A percentile compares a stretch with the other conserved stretches of the same genome.
Evolutionary conservation across 306 rosid genomes (phyloP).

Genomic region (Gleditsia sinensis): DNA sequence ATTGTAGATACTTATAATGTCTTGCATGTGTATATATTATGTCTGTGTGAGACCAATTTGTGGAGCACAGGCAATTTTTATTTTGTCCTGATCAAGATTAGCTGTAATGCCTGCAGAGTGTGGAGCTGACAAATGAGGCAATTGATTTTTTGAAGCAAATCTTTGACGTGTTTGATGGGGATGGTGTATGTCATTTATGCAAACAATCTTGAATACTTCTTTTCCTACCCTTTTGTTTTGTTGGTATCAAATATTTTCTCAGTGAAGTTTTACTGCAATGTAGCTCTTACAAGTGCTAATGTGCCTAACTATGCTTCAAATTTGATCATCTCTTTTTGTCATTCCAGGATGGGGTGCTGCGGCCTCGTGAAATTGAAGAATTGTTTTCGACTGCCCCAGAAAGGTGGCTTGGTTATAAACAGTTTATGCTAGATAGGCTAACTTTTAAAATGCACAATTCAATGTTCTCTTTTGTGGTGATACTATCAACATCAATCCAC

Average conservation of each 20-base stretch:
- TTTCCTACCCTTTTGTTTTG: conserved; percentile 8
- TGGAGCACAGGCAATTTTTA: too few species aligned
- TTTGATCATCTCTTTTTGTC: conserved; percentile 28
- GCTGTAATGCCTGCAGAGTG: conserved; percentile 62
- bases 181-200: conserved; percentile 60
- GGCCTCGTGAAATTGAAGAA: conserved; percentile 86
- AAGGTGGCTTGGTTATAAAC: conserved; percentile 46
- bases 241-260: conserved; percentile 16
- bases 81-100: background rate
- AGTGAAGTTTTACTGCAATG: background rate
- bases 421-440: background rate
- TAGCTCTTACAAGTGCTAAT: background rate
- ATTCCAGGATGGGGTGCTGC: conserved; percentile 77
- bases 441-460: conserved; percentile 8
- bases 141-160: conserved; percentile 76
- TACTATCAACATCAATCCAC: background rate
- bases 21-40: background rate
- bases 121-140: conserved; percentile 96
- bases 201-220: conserved; percentile 15
- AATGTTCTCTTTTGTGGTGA: background rate
- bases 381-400: conserved; percentile 96
- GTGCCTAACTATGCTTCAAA: conserved; percentile 12
- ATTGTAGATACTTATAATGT: background rate
- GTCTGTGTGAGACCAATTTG: too few species aligned
- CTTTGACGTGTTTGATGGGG: conserved; percentile 73